These are phyloP conservation scores for Lachancea nothofagi DNA, from an alignment of 805 yeast species.

Conservation along the genomic window DNA sequence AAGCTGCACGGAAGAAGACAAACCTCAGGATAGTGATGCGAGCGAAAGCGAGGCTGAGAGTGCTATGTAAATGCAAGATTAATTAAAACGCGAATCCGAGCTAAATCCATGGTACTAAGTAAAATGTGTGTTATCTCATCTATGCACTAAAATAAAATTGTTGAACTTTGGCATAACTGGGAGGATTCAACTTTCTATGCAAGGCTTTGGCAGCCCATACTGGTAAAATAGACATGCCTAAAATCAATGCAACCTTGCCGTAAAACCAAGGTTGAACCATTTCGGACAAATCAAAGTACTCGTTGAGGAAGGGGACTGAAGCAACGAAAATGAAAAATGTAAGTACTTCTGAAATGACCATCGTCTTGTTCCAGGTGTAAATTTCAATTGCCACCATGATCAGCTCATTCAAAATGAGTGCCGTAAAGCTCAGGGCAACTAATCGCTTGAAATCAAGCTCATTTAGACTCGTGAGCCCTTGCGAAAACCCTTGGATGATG, in stretches of 20 bases:
- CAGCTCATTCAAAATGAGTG: conserved; percentile 76
- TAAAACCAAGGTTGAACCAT: conserved; percentile 51
- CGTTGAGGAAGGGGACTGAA: conserved; percentile 77
- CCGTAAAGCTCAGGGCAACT: conserved; percentile 85
- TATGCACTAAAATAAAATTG: conserved; percentile 44
- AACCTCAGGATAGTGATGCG: conserved; percentile 21
- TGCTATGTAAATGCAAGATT: conserved; percentile 3
- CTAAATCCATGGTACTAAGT: neutral
- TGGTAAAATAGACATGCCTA: conserved; percentile 72
- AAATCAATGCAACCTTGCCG: conserved; percentile 63
- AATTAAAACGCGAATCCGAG: neutral
- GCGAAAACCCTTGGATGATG: conserved; percentile 78
- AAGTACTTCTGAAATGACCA: conserved; percentile 66
- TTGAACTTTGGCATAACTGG: conserved; percentile 95
- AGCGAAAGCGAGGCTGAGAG: conserved; percentile 21
- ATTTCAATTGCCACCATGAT: conserved; percentile 91
- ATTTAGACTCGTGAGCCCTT: conserved; percentile 61
- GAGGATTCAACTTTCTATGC: conserved; percentile 77
- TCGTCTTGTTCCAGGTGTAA: conserved; percentile 80
- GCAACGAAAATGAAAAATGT: conserved; percentile 64
- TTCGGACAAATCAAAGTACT: conserved; percentile 75
- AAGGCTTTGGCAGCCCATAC: conserved; percentile 82
- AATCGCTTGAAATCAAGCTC: conserved; percentile 52
- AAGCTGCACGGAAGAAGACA: conserved; percentile 10
- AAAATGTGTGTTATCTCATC: neutral